Evolutionary conservation across 2,329 filamentous ascomycete species (phyloP).

Genomic region (Hirsutella rhossiliensis): DNA sequence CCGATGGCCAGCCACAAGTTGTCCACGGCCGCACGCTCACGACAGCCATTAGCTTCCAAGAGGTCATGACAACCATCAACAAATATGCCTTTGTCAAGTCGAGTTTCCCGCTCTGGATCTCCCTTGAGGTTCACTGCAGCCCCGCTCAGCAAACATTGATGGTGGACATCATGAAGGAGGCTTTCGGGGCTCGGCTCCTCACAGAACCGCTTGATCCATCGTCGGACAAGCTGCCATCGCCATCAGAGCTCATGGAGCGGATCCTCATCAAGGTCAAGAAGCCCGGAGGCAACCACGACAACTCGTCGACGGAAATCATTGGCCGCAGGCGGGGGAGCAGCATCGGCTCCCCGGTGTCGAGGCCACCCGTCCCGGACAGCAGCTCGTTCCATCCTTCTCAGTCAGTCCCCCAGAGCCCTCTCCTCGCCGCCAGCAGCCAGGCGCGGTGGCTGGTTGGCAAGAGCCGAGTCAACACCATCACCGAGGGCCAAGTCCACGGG

Average conservation of each 20-base stretch:
- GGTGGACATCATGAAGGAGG: constrained; percentile 78
- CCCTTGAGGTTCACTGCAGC: constrained; percentile 89
- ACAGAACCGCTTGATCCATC: constrained; percentile 61
- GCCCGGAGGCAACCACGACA: constrained; percentile 36
- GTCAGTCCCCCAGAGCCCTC: constrained; percentile 41
- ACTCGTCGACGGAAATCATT: constrained; percentile 16
- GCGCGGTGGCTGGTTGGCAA: constrained; percentile 35
- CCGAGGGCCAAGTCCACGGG: constrained; percentile 43
- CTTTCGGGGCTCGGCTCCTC: constrained; percentile 71
- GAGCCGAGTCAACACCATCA: constrained; percentile 45
- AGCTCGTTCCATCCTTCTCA: constrained; percentile 18
- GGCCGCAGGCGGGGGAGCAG: constrained; percentile 52
- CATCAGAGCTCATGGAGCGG: constrained; percentile 70
- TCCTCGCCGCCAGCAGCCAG: constrained; percentile 38
- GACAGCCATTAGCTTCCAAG: constrained; percentile 75
- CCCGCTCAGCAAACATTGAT: constrained; percentile 72
- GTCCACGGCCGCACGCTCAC: constrained; percentile 87
- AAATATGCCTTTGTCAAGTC: constrained; percentile 86
- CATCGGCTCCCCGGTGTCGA: constrained; percentile 53
- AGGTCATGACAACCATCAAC: constrained; percentile 86
- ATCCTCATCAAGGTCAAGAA: constrained; percentile 95
- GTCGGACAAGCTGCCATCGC: constrained; percentile 62
- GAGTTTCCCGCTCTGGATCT: constrained; percentile 85
- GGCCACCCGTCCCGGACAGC: constrained; percentile 43
- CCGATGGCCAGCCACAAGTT: constrained; percentile 76